Evolutionary conservation across 768 basidiomycete species (phyloP).

Genomic region (Kwoniella botswanensis): DNA sequence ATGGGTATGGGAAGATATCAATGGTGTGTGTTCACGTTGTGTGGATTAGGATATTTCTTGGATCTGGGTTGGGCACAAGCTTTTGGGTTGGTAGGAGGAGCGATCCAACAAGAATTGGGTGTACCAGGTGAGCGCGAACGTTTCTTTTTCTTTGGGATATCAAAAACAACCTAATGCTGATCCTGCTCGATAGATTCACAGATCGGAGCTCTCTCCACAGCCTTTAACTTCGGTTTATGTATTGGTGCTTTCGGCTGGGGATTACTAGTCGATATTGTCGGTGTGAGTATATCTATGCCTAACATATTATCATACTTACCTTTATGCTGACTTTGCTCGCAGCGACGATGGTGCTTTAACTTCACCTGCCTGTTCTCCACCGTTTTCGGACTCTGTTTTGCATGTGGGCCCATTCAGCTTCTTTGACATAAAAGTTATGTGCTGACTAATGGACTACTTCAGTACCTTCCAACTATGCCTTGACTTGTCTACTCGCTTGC

Average conservation of each 20-base stretch:
- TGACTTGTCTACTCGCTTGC: conserved; percentile 32
- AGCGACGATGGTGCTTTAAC: conserved; percentile 58
- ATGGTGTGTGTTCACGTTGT: conserved; percentile 57
- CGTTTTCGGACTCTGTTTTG: conserved; percentile 56
- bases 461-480: conserved; percentile 36
- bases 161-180: not conserved
- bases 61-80: conserved; percentile 58
- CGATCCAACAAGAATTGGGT: conserved; percentile 50
- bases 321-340: not conserved
- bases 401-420: conserved; percentile 1
- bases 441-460: not conserved
- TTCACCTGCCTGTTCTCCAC: conserved; percentile 57
- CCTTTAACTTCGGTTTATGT: conserved; percentile 55
- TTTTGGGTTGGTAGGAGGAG: conserved; percentile 50
- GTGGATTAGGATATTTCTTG: conserved; percentile 59
- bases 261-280: conserved; percentile 55
- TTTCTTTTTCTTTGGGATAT: not conserved
- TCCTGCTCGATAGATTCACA: not conserved
- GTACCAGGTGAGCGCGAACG: conserved; percentile 30
- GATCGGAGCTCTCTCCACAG: conserved; percentile 49
- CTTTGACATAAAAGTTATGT: conserved; percentile 2
- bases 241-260: conserved; percentile 57
- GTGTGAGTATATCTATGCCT: conserved; percentile 32
- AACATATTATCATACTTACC: not conserved
- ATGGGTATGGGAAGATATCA: conserved; percentile 57